phyloP scores from a whole-genome alignment of 176 grass and related monocot genomes.

The Musa acuminata region DNA sequence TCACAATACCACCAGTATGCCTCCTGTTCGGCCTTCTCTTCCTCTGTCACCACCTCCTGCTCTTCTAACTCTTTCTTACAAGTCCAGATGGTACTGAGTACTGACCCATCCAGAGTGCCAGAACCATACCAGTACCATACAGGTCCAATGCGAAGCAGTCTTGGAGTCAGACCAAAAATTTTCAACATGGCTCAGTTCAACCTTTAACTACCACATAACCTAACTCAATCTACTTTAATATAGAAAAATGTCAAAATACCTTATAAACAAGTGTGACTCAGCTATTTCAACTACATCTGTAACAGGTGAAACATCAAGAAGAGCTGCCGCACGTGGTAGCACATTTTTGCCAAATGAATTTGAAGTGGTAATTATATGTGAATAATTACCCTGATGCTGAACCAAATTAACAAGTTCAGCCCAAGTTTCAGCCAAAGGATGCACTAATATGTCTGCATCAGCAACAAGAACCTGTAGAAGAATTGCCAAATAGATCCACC shows the following conservation, averaged over 20 bases:
- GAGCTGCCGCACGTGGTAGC: slow-evolving; percentile 67
- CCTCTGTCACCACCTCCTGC: too few species aligned
- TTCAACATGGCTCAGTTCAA: neutral
- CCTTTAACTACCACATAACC: neutral
- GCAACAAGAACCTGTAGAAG: slow-evolving; percentile 66
- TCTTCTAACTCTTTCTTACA: too few species aligned
- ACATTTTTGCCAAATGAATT: slow-evolving; percentile 95
- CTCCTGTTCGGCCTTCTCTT: too few species aligned
- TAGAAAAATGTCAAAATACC: slow-evolving; percentile 26
- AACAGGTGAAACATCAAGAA: slow-evolving; percentile 87
- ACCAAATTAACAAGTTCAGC: slow-evolving; percentile 50
- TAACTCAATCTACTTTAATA: neutral
- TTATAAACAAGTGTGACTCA: slow-evolving; percentile 64
- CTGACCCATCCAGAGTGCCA: too few species aligned
- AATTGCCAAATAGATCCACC: neutral
- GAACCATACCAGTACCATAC: too few species aligned
- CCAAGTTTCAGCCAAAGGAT: slow-evolving; percentile 81
- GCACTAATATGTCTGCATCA: slow-evolving; percentile 45
- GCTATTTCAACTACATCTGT: slow-evolving; percentile 70
- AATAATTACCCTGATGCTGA: slow-evolving; percentile 62
- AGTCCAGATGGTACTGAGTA: too few species aligned
- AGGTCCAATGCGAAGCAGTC: too few species aligned
- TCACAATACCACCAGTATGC: too few species aligned
- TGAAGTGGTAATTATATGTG: slow-evolving; percentile 72
- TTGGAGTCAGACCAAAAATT: too few species aligned